These are phyloP conservation scores for Calycina herbarum DNA, from an alignment of 2,329 filamentous ascomycete genomes.

Conservation along the genomic window DNA sequence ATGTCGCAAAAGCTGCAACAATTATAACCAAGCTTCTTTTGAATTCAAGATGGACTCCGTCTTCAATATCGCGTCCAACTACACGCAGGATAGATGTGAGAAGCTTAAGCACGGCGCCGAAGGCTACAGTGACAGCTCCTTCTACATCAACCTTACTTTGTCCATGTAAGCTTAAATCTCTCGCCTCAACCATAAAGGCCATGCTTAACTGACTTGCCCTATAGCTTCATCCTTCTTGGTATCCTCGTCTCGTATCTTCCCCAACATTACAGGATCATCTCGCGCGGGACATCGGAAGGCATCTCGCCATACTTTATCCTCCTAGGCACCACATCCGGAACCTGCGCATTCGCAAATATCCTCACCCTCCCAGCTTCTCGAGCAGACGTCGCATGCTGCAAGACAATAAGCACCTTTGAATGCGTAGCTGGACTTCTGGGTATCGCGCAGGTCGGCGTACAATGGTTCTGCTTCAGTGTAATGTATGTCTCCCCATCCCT, in stretches of 20 bases:
- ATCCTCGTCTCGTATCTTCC: slow-evolving; percentile 92
- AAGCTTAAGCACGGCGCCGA: slow-evolving; percentile 49
- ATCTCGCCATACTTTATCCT: slow-evolving; percentile 95
- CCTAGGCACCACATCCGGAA: slow-evolving; percentile 87
- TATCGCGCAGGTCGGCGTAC: slow-evolving; percentile 85
- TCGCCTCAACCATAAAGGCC: background rate
- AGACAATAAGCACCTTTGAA: slow-evolving; percentile 74
- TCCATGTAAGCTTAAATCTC: slow-evolving; percentile 47
- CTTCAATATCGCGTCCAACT: slow-evolving; percentile 15
- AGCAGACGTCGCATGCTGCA: slow-evolving; percentile 83
- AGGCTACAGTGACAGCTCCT: slow-evolving; percentile 30
- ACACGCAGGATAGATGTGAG: slow-evolving; percentile 44
- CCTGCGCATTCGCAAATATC: slow-evolving; percentile 89
- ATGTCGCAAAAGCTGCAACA: background rate
- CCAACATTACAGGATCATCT: slow-evolving; percentile 89
- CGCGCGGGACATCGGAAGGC: slow-evolving; percentile 82
- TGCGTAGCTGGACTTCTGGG: slow-evolving; percentile 85
- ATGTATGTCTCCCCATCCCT: slow-evolving; percentile 61
- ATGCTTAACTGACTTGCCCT: slow-evolving; percentile 10
- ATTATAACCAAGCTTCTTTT: background rate
- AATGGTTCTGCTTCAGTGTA: slow-evolving; percentile 88
- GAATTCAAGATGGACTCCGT: slow-evolving; percentile 26
- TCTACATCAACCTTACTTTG: slow-evolving; percentile 48
- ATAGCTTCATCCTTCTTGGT: slow-evolving; percentile 72
- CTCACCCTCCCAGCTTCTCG: slow-evolving; percentile 81